Conservation (phyloP, 2,329 filamentous ascomycete genomes). For the Juglanconis oblonga region DNA sequence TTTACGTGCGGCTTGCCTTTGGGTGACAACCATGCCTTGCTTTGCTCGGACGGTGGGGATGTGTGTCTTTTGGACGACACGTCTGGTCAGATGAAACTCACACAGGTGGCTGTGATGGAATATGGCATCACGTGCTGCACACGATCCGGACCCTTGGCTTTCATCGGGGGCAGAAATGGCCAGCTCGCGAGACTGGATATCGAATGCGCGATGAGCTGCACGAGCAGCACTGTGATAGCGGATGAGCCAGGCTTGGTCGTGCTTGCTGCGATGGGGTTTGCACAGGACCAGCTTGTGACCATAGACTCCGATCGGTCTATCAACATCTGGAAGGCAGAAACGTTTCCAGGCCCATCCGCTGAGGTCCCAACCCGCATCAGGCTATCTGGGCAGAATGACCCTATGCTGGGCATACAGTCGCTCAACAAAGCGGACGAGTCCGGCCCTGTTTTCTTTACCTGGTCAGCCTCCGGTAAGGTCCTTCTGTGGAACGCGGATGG, state of each 20-base stretch:
- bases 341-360: constrained; percentile 38
- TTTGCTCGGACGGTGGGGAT: constrained; percentile 85
- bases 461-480: constrained; percentile 77
- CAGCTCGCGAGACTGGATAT: constrained; percentile 54
- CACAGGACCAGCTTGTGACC: constrained; percentile 66
- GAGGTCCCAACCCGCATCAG: constrained; percentile 45
- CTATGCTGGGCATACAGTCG: constrained; percentile 70
- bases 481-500: constrained; percentile 81
- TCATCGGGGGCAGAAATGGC: constrained; percentile 67
- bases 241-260: constrained; percentile 29
- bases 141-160: constrained; percentile 55
- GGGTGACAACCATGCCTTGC: constrained; percentile 69
- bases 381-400: constrained; percentile 61
- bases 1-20: constrained; percentile 77
- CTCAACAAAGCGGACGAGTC: constrained; percentile 58
- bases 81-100: constrained; percentile 67
- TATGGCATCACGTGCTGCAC: constrained; percentile 69
- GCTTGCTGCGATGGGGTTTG: constrained; percentile 66
- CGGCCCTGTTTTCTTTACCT: constrained; percentile 78
- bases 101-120: constrained; percentile 61
- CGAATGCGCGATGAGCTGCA: constrained; percentile 43
- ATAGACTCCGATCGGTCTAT: constrained; percentile 76
- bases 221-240: constrained; percentile 28
- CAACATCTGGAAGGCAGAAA: constrained; percentile 57
- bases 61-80: constrained; percentile 84